These are phyloP conservation scores for Filobasidium wieringae DNA, from an alignment of 768 basidiomycete species.

Conservation along the genomic window DNA sequence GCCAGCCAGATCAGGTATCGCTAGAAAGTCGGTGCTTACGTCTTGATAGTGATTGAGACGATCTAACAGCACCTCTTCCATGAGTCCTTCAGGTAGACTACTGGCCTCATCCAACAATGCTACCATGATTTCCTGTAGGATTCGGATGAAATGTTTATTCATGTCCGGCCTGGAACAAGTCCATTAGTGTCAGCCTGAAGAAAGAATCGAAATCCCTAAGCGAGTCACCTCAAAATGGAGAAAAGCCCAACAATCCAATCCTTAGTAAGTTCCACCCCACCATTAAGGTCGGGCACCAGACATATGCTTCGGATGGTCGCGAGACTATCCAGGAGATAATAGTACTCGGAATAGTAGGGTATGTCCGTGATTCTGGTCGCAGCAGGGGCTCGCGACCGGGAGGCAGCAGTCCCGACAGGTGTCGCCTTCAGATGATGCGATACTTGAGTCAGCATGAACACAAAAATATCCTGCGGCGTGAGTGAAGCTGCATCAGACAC, in stretches of 20 bases:
- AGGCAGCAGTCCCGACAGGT: constrained; percentile 18
- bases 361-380: constrained; percentile 47
- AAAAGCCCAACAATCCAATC: constrained; percentile 79
- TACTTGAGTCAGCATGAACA: constrained; percentile 88
- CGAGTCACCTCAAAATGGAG: constrained; percentile 51
- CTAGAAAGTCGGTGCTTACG: constrained; percentile 8
- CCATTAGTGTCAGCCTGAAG: not conserved
- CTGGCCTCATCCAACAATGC: constrained; percentile 79
- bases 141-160: constrained; percentile 43
- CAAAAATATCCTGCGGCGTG: constrained; percentile 68
- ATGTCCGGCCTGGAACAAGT: constrained; percentile 19
- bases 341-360: constrained; percentile 84
- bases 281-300: constrained; percentile 80
- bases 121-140: constrained; percentile 65
- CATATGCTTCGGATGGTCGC: constrained; percentile 91
- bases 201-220: not conserved
- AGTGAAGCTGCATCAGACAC: not conserved
- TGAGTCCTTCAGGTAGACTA: constrained; percentile 60
- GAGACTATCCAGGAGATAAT: constrained; percentile 82
- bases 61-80: constrained; percentile 70
- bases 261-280: constrained; percentile 63
- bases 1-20: not conserved
- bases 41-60: constrained; percentile 49
- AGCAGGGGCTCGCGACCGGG: constrained; percentile 15
- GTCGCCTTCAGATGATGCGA: constrained; percentile 55